A percentile compares a stretch with the other conserved stretches of the same genome.
Conservation (phyloP, 1,284 basidiomycete species). For the Afroboletus lepidellus region DNA sequence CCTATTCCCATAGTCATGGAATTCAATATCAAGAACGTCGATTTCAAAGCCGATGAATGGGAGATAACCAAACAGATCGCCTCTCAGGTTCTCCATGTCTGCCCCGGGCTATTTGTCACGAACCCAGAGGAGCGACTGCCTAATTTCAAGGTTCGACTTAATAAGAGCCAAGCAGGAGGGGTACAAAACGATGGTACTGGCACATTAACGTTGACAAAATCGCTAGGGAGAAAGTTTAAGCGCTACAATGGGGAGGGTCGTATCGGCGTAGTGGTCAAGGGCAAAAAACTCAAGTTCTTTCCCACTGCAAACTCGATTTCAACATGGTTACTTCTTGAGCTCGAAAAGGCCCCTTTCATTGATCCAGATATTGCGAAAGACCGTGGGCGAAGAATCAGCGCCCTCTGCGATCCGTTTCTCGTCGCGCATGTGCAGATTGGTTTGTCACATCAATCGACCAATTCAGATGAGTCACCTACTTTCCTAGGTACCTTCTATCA, state of each 20-base stretch:
- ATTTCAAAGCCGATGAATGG: slow-evolving; percentile 49
- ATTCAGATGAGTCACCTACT: not conserved
- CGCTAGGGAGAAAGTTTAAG: slow-evolving; percentile 48
- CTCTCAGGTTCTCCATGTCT: slow-evolving; percentile 48
- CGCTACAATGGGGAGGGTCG: slow-evolving; percentile 39
- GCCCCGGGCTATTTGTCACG: slow-evolving; percentile 38
- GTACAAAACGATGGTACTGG: slow-evolving; percentile 60
- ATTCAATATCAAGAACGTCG: slow-evolving; percentile 47
- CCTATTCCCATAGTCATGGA: slow-evolving; percentile 41
- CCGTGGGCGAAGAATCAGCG: slow-evolving; percentile 44
- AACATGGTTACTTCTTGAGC: slow-evolving; percentile 31
- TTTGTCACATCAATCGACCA: slow-evolving; percentile 17
- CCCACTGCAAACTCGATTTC: slow-evolving; percentile 20
- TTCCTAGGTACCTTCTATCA: slow-evolving; percentile 32
- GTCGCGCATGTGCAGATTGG: slow-evolving; percentile 66
- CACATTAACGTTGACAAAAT: slow-evolving; percentile 41
- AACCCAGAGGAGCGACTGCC: slow-evolving; percentile 38
- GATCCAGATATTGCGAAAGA: slow-evolving; percentile 59
- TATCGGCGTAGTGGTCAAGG: slow-evolving; percentile 39
- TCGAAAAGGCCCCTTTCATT: slow-evolving; percentile 61
- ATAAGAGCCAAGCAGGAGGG: slow-evolving; percentile 44
- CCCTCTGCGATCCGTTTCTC: slow-evolving; percentile 49
- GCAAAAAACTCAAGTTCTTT: slow-evolving; percentile 31
- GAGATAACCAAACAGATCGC: slow-evolving; percentile 57
- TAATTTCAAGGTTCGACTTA: slow-evolving; percentile 59